Evolutionary conservation across 73 alveolate species (phyloP).

Genomic region (Paramecium octaurelia): DNA sequence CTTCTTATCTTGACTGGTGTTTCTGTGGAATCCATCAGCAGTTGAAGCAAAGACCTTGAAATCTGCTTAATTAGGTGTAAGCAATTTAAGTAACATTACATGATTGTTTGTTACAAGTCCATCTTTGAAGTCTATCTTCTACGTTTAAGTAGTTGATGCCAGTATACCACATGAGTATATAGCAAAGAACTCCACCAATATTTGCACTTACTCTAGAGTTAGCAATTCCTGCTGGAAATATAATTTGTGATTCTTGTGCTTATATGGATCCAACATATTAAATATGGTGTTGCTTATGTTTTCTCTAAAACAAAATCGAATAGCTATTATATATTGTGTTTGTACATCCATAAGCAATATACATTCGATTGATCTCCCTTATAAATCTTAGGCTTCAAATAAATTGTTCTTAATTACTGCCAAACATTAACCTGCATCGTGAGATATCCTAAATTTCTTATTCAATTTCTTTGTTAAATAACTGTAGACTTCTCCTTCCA

Average conservation of each 20-base stretch:
- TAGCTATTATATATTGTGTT: neutral
- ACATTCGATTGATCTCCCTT: neutral
- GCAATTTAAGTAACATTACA: neutral
- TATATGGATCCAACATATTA: neutral
- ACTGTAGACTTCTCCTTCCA: neutral
- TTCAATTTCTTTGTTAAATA: neutral
- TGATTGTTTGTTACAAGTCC: neutral
- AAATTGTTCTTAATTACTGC: neutral
- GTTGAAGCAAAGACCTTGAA: neutral
- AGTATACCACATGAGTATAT: neutral
- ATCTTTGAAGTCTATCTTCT: neutral
- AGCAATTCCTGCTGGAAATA: neutral
- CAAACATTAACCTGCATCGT: neutral
- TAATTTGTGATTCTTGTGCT: neutral
- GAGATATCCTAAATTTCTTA: neutral
- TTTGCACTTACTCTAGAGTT: neutral
- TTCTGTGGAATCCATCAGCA: conserved; percentile 40
- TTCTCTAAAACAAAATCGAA: neutral
- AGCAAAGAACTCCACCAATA: neutral
- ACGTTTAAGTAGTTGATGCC: neutral
- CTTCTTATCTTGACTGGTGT: neutral
- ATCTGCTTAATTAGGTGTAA: neutral
- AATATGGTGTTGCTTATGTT: neutral
- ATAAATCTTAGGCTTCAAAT: neutral
- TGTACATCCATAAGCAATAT: neutral